Evolutionary conservation across 305 asterid species (phyloP).

Genomic region (Andrographis paniculata): DNA sequence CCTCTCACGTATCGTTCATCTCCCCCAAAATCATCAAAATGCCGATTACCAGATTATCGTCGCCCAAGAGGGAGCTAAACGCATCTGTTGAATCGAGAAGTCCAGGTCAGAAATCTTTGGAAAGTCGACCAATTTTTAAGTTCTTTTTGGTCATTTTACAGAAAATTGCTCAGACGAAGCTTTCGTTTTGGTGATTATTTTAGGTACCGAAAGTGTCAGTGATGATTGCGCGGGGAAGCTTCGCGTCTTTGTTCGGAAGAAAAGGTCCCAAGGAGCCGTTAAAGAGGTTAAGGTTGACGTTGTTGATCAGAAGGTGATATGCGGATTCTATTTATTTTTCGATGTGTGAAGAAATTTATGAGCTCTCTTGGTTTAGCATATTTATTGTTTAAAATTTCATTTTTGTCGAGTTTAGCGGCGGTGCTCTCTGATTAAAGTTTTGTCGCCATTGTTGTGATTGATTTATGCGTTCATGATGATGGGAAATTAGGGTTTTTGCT

Average conservation of each 20-base stretch:
- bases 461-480: background rate
- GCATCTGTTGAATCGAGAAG: slow-evolving; percentile 19
- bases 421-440: background rate
- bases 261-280: slow-evolving; percentile 30
- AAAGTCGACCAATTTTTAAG: background rate
- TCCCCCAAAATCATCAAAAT: slow-evolving; percentile 22
- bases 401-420: background rate
- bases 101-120: slow-evolving; percentile 28
- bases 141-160: background rate
- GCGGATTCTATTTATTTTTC: background rate
- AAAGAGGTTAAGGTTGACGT: slow-evolving; percentile 30
- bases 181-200: slow-evolving; percentile 18
- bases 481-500: background rate
- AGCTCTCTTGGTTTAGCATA: background rate
- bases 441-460: background rate
- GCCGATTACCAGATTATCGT: slow-evolving; percentile 19
- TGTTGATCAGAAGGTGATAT: slow-evolving; percentile 30
- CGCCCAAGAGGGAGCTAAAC: slow-evolving; percentile 21
- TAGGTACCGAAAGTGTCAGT: slow-evolving; percentile 28
- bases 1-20: slow-evolving; percentile 9
- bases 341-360: slow-evolving; percentile 3
- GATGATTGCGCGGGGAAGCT: slow-evolving; percentile 28
- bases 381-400: slow-evolving; percentile 1
- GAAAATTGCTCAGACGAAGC: background rate
- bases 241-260: slow-evolving; percentile 60